phyloP scores from a whole-genome alignment of 176 grass and related monocot species.

The Oryza glumipatula region DNA sequence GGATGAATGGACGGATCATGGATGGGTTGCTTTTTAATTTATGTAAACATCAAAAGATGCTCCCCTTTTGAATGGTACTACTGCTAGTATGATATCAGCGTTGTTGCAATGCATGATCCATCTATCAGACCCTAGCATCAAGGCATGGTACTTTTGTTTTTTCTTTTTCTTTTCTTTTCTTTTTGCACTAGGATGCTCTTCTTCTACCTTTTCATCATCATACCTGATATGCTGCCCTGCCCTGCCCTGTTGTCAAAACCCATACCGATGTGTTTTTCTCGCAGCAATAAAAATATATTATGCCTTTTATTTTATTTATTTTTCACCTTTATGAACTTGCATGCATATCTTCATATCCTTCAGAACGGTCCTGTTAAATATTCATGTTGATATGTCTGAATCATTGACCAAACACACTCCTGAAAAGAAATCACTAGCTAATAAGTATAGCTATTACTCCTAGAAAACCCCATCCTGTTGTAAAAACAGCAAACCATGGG shows the following conservation, averaged over 20 bases:
- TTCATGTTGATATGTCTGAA: neutral
- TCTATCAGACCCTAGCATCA: neutral
- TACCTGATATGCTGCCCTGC: neutral
- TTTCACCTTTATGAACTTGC: neutral
- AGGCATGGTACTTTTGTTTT: neutral
- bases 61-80: slow-evolving; percentile 8
- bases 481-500: neutral
- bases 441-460: neutral
- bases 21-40: slow-evolving; percentile 14
- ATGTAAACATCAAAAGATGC: slow-evolving; percentile 24
- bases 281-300: neutral
- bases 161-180: neutral
- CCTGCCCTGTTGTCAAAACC: neutral
- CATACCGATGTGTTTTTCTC: neutral
- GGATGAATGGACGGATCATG: neutral
- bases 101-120: neutral
- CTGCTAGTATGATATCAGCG: neutral
- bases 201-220: too few relatives aligned
- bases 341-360: neutral
- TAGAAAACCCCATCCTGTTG: neutral
- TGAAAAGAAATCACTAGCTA: neutral
- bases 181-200: too few relatives aligned
- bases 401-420: neutral
- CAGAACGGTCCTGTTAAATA: neutral
- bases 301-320: neutral